phyloP scores from a whole-genome alignment of 495 filamentous ascomycete species.

The Hyaloscypha hepaticicola region DNA sequence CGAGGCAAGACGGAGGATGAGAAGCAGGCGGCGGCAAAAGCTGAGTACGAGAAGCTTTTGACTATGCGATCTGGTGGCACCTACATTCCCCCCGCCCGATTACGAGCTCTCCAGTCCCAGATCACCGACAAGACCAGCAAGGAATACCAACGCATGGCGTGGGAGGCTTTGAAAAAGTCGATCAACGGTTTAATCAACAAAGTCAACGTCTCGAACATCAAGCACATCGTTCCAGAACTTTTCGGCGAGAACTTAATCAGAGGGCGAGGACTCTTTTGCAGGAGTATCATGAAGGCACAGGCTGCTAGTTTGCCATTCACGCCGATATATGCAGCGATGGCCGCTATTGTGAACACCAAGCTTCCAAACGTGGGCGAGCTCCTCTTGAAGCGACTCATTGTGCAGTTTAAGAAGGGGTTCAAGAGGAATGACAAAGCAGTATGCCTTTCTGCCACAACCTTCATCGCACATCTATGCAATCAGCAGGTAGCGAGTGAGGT shows the following conservation, averaged over 20 bases:
- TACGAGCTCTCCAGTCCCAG: conserved; percentile 90
- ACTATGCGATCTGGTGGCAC: conserved; percentile 91
- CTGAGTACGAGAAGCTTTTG: conserved; percentile 87
- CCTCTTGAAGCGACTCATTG: conserved; percentile 77
- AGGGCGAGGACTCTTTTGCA: conserved; percentile 88
- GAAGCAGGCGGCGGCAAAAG: conserved; percentile 76
- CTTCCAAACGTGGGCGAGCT: conserved; percentile 92
- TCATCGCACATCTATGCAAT: conserved; percentile 93
- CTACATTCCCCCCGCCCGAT: conserved; percentile 89
- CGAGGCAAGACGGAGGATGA: conserved; percentile 69
- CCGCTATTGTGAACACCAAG: conserved; percentile 96
- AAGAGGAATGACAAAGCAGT: conserved; percentile 97
- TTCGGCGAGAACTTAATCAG: conserved; percentile 93
- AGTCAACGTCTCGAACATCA: conserved; percentile 96
- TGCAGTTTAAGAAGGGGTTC: conserved; percentile 94
- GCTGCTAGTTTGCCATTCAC: conserved; percentile 96
- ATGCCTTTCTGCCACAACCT: conserved; percentile 84
- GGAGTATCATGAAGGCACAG: conserved; percentile 96
- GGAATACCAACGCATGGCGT: conserved; percentile 98
- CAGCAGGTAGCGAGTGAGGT: conserved; percentile 94
- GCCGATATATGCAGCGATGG: conserved; percentile 91
- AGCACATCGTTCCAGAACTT: conserved; percentile 91
- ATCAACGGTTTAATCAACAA: conserved; percentile 99
- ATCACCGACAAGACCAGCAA: conserved; percentile 95
- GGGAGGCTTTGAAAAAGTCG: conserved; percentile 98